A percentile compares a stretch with the other conserved stretches of the same genome.
Conservation (phyloP, 352 stramenopile genomes). For the Phytophthora ramorum region DNA sequence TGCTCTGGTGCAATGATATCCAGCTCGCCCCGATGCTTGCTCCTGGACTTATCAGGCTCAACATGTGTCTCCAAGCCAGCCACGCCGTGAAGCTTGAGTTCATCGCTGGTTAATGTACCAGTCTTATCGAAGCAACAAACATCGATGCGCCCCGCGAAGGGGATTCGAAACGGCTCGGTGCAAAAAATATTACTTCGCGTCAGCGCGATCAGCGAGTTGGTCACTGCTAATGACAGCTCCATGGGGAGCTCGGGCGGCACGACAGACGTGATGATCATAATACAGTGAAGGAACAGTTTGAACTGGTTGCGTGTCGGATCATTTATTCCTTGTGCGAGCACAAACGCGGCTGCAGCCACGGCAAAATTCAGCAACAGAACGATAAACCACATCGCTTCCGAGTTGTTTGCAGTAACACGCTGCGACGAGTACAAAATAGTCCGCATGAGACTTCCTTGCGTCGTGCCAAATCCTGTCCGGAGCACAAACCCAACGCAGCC, state of each 20-base stretch:
- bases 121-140: conserved; percentile 99
- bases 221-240: conserved; percentile 98
- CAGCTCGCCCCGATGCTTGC: conserved; percentile 62
- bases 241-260: conserved; percentile 98
- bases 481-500: conserved; percentile 96
- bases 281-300: conserved; percentile 96
- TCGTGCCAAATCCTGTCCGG: conserved; percentile 97
- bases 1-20: conserved; percentile 87
- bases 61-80: conserved; percentile 77
- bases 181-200: conserved; percentile 97
- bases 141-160: conserved; percentile 95
- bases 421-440: conserved; percentile 98
- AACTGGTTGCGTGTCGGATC: conserved; percentile 95
- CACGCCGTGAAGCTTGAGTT: conserved; percentile 94
- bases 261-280: conserved; percentile 99
- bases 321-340: conserved; percentile 88
- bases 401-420: conserved; percentile 95
- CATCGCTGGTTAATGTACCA: conserved; percentile 98
- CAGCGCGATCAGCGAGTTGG: conserved; percentile 95
- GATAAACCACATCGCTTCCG: conserved; percentile 97
- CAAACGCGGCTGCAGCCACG: conserved; percentile 92
- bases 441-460: conserved; percentile 97
- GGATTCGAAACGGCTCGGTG: conserved; percentile 98
- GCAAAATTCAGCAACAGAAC: conserved; percentile 97
- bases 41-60: conserved; percentile 37